phyloP scores from a whole-genome alignment of 1,284 basidiomycete genomes.

The Coniferiporia weirii region DNA sequence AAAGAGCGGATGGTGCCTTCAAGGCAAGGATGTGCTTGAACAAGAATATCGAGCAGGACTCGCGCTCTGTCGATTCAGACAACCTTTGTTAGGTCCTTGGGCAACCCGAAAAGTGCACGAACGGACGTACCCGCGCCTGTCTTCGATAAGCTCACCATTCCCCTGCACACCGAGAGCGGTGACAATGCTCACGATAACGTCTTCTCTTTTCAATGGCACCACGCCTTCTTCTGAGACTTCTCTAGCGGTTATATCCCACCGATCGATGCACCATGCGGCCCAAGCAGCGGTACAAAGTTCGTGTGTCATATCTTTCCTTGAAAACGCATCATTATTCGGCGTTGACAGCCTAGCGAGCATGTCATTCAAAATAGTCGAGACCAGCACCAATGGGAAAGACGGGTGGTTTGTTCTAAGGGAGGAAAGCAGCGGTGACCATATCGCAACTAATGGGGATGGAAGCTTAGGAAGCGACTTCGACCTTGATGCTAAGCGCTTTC shows the following conservation, averaged over 20 bases:
- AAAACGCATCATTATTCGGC: not conserved
- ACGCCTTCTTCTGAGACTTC: conserved; percentile 22
- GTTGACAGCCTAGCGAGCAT: conserved; percentile 30
- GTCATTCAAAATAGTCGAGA: conserved; percentile 42
- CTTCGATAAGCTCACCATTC: conserved; percentile 19
- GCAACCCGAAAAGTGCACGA: conserved; percentile 18
- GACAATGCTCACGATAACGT: conserved; percentile 42
- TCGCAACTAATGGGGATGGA: conserved; percentile 44
- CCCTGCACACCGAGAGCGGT: conserved; percentile 40
- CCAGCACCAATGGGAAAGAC: conserved; percentile 47
- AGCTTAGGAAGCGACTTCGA: conserved; percentile 41
- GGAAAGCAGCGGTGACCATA: conserved; percentile 71
- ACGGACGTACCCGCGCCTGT: conserved; percentile 34
- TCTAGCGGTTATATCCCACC: conserved; percentile 30
- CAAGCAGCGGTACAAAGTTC: conserved; percentile 60
- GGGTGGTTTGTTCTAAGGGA: conserved; percentile 57
- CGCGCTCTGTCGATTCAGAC: conserved; percentile 28
- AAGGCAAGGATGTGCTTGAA: conserved; percentile 32
- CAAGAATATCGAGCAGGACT: conserved; percentile 37
- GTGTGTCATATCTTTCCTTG: conserved; percentile 38
- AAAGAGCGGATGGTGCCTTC: conserved; percentile 28
- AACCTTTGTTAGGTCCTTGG: not conserved
- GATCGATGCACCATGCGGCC: conserved; percentile 54
- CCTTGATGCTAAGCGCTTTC: conserved; percentile 52
- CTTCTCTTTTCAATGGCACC: conserved; percentile 36